Evolutionary conservation across 192 early-diverging fungal genomes (phyloP).

Genomic region (Globomyces pollinis-pini): DNA sequence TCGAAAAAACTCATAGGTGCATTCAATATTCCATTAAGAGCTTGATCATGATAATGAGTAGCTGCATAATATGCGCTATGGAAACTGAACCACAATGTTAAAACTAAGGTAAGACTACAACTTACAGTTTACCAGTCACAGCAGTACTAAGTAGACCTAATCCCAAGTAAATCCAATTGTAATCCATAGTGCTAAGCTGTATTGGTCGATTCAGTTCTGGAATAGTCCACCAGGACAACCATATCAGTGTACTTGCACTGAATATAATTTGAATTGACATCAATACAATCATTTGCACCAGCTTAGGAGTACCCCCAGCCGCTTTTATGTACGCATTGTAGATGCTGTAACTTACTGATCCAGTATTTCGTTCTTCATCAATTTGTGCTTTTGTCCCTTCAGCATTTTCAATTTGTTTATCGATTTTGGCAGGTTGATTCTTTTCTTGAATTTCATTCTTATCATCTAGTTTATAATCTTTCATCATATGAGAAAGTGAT

Average conservation of each 20-base stretch:
- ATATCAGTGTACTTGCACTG: no score
- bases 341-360: background rate
- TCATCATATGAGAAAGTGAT: constrained; percentile 13
- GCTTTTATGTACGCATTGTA: constrained; percentile 21
- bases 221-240: constrained; percentile 60
- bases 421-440: background rate
- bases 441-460: constrained; percentile 5
- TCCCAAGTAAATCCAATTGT: constrained; percentile 32
- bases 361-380: constrained; percentile 7
- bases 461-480: constrained; percentile 17
- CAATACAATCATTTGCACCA: constrained; percentile 19
- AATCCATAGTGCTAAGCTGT: constrained; percentile 18
- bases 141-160: constrained; percentile 26
- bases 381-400: constrained; percentile 29
- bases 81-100: constrained; percentile 21
- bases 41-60: constrained; percentile 35
- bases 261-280: background rate
- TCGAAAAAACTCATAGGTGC: constrained; percentile 61
- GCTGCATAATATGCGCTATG: constrained; percentile 10
- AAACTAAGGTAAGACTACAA: no score
- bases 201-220: constrained; percentile 14
- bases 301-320: constrained; percentile 47
- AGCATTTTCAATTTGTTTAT: background rate
- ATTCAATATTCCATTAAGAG: constrained; percentile 31
- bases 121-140: no score